Percentiles rank a stretch among this genome's conserved stretches.
These are phyloP conservation scores for Alloteropsis angusta DNA, from an alignment of 202 grass and related monocot species.

Conservation along the genomic window DNA sequence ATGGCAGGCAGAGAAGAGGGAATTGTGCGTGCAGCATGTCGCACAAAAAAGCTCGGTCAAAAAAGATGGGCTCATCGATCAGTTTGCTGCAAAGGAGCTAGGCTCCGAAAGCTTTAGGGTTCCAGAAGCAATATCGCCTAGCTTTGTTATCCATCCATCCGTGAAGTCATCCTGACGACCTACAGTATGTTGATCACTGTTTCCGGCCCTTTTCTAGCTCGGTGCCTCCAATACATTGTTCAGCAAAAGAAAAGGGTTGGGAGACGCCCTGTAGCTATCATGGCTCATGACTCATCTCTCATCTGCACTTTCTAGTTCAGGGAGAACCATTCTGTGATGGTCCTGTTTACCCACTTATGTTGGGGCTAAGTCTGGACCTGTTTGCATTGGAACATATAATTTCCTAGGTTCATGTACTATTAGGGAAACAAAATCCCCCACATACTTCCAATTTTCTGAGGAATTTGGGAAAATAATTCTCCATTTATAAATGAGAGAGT, in stretches of 20 bases:
- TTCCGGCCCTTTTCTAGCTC: background rate
- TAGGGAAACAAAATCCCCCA: too few relatives aligned
- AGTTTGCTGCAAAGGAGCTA: background rate
- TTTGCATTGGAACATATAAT: background rate
- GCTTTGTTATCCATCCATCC: too few relatives aligned
- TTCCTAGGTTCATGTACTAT: background rate
- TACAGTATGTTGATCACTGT: background rate
- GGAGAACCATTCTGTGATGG: background rate
- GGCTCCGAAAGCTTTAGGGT: conserved; percentile 9
- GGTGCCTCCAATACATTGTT: background rate
- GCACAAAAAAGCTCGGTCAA: conserved; percentile 26
- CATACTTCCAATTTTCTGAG: background rate
- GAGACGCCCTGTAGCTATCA: background rate
- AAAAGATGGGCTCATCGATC: conserved; percentile 8
- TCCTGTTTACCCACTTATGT: background rate
- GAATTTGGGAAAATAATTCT: background rate
- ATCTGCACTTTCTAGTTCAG: background rate
- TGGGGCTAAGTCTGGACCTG: background rate
- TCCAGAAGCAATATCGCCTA: too few relatives aligned
- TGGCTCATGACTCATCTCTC: conserved; percentile 23
- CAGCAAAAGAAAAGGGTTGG: background rate
- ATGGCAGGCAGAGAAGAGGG: background rate
- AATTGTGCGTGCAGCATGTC: background rate
- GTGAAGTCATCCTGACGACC: background rate
- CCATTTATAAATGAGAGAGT: too few relatives aligned